Percentiles rank a stretch among this genome's conserved stretches.
Evolutionary conservation across 805 yeast genomes (phyloP).

Genomic region (Saccharomycopsis malanga): DNA sequence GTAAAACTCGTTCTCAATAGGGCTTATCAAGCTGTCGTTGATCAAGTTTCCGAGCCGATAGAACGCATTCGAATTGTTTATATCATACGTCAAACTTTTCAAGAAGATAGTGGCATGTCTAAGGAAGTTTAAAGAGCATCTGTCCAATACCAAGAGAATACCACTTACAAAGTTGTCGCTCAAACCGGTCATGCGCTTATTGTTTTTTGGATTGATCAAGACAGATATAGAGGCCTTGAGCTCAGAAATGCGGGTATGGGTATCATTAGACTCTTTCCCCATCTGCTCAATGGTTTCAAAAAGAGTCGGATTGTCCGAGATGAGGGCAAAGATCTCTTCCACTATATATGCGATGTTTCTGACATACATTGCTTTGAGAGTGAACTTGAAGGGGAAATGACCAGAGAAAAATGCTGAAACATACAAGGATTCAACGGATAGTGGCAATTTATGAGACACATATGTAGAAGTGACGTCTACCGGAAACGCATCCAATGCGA

Average conservation of each 20-base stretch:
- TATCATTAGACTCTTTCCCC: not conserved
- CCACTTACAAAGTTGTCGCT: slow-evolving; percentile 13
- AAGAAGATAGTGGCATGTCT: slow-evolving; percentile 9
- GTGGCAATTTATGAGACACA: not conserved
- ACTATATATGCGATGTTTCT: not conserved
- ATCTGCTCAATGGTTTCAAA: slow-evolving; percentile 1
- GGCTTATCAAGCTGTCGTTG: slow-evolving; percentile 11
- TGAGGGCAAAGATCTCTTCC: slow-evolving; percentile 5
- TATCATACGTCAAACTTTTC: slow-evolving; percentile 7
- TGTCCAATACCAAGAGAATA: slow-evolving; percentile 4
- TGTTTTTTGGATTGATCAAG: not conserved
- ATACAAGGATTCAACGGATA: not conserved
- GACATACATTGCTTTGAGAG: not conserved
- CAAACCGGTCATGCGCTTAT: not conserved
- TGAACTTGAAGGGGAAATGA: slow-evolving; percentile 1
- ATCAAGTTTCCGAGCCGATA: slow-evolving; percentile 7
- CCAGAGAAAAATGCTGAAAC: slow-evolving; percentile 6
- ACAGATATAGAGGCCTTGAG: not conserved
- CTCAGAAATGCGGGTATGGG: not conserved
- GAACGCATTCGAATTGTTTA: not conserved
- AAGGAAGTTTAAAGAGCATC: slow-evolving; percentile 9
- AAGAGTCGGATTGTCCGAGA: not conserved
- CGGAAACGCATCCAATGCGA: not conserved
- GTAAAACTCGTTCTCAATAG: slow-evolving; percentile 7
- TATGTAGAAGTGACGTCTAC: no score